These are phyloP conservation scores for Chaetoceros tenuissimus DNA, from an alignment of 108 stramenopile species.

Conservation along the genomic window DNA sequence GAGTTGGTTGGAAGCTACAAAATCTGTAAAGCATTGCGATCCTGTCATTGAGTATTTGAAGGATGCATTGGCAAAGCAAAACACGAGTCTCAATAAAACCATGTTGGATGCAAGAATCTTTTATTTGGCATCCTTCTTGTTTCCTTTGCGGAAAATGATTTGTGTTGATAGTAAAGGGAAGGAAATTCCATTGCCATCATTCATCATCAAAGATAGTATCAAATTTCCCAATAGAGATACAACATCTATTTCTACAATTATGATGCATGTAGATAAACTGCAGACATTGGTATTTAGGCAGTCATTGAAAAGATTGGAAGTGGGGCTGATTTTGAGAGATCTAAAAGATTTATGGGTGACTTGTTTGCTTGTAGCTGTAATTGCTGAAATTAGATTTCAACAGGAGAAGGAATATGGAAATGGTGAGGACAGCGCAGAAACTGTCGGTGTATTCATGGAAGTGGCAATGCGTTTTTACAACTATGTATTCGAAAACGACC, in stretches of 20 bases:
- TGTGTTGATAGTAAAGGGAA: conserved; percentile 50
- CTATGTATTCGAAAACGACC: conserved; percentile 27
- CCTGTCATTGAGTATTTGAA: conserved; percentile 1
- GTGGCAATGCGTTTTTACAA: conserved; percentile 27
- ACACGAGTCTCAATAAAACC: conserved; percentile 7
- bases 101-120: conserved; percentile 40
- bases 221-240: conserved; percentile 71
- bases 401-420: background rate
- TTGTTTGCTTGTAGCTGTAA: conserved; percentile 43
- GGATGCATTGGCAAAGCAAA: background rate
- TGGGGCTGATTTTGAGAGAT: conserved; percentile 53
- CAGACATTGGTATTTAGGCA: conserved; percentile 30
- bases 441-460: background rate
- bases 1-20: conserved; percentile 33
- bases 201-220: conserved; percentile 70
- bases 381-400: conserved; percentile 25
- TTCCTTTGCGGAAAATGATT: conserved; percentile 52
- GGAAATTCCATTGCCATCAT: conserved; percentile 32
- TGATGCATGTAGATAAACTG: conserved; percentile 54
- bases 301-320: conserved; percentile 29
- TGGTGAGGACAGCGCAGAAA: background rate
- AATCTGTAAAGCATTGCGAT: conserved; percentile 12
- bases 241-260: conserved; percentile 28
- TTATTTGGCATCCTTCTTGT: conserved; percentile 48
- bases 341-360: conserved; percentile 73